Evolutionary conservation across 768 basidiomycete species (phyloP), one percentile per base, ranked within the genome.

Genomic region (Suillus brevipes): DNA sequence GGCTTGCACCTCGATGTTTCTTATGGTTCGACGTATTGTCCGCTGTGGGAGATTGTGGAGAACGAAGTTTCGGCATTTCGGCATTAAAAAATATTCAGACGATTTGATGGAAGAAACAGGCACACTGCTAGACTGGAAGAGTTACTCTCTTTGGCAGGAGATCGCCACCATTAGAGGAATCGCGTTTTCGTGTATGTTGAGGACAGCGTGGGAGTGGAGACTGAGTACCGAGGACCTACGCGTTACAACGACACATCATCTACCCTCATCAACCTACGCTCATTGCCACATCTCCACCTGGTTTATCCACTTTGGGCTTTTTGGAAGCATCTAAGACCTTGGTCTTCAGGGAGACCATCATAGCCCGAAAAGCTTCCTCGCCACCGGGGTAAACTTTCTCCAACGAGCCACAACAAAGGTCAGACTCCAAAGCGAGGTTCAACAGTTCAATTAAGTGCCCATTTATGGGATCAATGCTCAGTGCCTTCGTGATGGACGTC

Each of bases 391-490:
- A 78, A 45, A 69, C 70, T 62, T 69, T 78, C 57, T 77, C 74
- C 74, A 75, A 74, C 31, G 77, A 71, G 28, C 70, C 67, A 63
- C 76, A 77, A 20, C 70, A 69, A n/a, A 71, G 65, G 61, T 70
- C 79, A 36, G 79, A 75, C 60, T 94, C 92, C 23, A 95, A 83
- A 3, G 93, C 92, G 62, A 91, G 83, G 68, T 93, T 92, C 47
- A 95, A 83, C 63, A 95, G 79, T 69, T 94, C 94, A 52, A 94
- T 83, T 37, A 92, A 82, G 73, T 93, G 89, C 5, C 87, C 82
- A 69, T 95, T 94, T 65, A 92, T 89, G 10, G 92, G 92, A 71
- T 94, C 90, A 66, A 94, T 81, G 70, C 90, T 90, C 59, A 95
- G 78, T 0, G 92, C 88, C 89, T 92, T 45, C 43, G 55, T 10